phyloP scores from a whole-genome alignment of 805 yeast species.

The Myxozyma sirexii region DNA sequence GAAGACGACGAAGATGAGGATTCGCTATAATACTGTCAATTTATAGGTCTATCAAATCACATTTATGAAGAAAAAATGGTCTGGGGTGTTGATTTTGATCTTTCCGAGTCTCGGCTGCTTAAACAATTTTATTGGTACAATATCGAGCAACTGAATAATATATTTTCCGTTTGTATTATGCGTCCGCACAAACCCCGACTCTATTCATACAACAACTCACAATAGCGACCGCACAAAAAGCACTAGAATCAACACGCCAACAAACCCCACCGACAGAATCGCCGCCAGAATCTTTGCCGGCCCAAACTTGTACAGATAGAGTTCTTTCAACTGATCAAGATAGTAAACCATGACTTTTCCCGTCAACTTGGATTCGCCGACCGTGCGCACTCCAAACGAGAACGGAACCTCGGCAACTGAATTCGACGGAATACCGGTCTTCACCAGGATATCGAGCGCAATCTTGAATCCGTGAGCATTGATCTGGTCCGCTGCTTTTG shows the following conservation, averaged over 20 bases:
- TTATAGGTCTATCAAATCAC: too few relatives aligned
- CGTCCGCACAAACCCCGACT: not conserved
- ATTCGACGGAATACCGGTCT: conserved; percentile 46
- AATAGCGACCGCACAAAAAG: not conserved
- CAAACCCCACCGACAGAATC: conserved; percentile 3
- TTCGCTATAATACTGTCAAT: too few relatives aligned
- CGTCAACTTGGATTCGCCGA: conserved; percentile 55
- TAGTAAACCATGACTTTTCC: conserved; percentile 55
- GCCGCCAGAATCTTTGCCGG: conserved; percentile 44
- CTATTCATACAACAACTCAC: conserved; percentile 2
- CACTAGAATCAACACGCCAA: not conserved
- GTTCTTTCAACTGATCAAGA: conserved; percentile 51
- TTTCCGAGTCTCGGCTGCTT: too few relatives aligned
- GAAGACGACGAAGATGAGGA: conserved; percentile 9
- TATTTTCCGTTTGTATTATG: too few relatives aligned
- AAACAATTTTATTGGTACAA: not conserved
- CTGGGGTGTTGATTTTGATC: not conserved
- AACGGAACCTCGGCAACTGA: conserved; percentile 53
- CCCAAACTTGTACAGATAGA: conserved; percentile 53
- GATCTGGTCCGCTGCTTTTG: conserved; percentile 43
- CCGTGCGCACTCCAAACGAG: conserved; percentile 57
- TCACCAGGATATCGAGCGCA: conserved; percentile 53
- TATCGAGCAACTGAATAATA: too few relatives aligned
- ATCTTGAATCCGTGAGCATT: conserved; percentile 54
- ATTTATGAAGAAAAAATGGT: too few relatives aligned